Evolutionary conservation across 164 flowering plant species (phyloP).

Genomic region (Vitis amurensis): DNA sequence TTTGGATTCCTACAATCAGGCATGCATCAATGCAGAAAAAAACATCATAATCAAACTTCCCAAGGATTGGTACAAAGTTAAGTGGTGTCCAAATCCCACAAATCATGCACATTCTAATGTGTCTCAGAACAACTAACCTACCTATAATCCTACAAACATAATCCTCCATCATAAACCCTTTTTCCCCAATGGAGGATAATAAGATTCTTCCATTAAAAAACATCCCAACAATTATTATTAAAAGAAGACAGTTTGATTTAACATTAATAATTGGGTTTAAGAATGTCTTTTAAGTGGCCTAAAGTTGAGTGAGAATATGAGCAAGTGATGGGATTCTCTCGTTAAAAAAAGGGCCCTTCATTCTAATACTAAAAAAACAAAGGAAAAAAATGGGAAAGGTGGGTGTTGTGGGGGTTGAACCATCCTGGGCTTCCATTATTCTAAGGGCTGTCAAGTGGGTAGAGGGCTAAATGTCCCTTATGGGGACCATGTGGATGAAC

Average conservation of each 20-base stretch:
- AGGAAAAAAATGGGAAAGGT: too few relatives aligned
- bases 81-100: slow-evolving; percentile 7
- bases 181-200: slow-evolving; percentile 2
- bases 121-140: slow-evolving; percentile 22
- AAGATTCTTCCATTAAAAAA: slow-evolving; percentile 6
- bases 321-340: slow-evolving; percentile 19
- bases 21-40: background rate
- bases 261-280: background rate
- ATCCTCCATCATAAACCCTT: background rate
- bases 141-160: slow-evolving; percentile 3
- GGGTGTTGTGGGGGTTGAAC: background rate
- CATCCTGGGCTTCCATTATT: slow-evolving; percentile 17
- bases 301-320: slow-evolving; percentile 7
- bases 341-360: background rate
- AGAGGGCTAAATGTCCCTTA: slow-evolving; percentile 23
- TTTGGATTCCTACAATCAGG: background rate
- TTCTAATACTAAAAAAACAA: background rate
- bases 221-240: background rate
- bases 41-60: background rate
- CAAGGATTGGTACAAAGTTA: background rate
- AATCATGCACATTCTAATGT: slow-evolving; percentile 1
- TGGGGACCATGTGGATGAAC: slow-evolving; percentile 45
- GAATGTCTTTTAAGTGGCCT: slow-evolving; percentile 10
- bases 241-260: slow-evolving; percentile 2
- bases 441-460: slow-evolving; percentile 31